Base-by-base conservation (phyloP, 2,329 filamentous ascomycete genomes). In the Nakataea oryzae region DNA sequence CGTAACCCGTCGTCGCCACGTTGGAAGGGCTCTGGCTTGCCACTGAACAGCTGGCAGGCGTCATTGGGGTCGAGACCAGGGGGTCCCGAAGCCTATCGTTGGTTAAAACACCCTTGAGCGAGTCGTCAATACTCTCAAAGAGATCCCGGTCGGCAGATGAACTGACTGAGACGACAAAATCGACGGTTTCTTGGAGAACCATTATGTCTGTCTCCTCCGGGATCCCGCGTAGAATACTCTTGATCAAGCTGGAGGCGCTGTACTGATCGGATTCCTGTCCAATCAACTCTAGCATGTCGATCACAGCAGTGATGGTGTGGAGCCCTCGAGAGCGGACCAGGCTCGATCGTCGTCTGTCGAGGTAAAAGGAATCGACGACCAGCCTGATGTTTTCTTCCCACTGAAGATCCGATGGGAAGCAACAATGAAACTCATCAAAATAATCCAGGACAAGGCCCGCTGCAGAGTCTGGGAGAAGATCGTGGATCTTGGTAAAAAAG, bases 1-100 rank as follows among this genome's bases (percentile, higher is more conserved):
- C 86, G 63, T 91, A 85, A 2, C 87, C 89, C 62, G 81, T 84
- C 0, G 87, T 82, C 57, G 90, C 86, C 55, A 93, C 84, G 66
- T 91, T 90, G 3, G 86, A 86, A 1, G 84, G 81, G 28, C 86
- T 88, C 66, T 81, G 75, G 58, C 67, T 69, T n/a, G 63, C 63
- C 47, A 65, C 63, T 70, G 0, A 66, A 17, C 4, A 69, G 54
- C n/a, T 64, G 60, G 26, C 67, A 55, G 5, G 67, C 54, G 67
- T 67, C 29, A 65, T 69, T 58, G 67, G 70, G 65, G 65, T 67
- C 63, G 69, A 71, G 59, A 73, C 68, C 0, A 81, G 75, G 8
- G 79, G 78, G 28, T 28, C 50, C 27, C 74, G 76, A 2, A 78
- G 68, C 41, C 75, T 76, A 64, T 84, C 80, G 61, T 74, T 78